Percentiles rank a stretch among this genome's conserved stretches.
These are phyloP conservation scores for Dorcoceras hygrometricum DNA, from an alignment of 257 asterid genomes.

Conservation along the genomic window DNA sequence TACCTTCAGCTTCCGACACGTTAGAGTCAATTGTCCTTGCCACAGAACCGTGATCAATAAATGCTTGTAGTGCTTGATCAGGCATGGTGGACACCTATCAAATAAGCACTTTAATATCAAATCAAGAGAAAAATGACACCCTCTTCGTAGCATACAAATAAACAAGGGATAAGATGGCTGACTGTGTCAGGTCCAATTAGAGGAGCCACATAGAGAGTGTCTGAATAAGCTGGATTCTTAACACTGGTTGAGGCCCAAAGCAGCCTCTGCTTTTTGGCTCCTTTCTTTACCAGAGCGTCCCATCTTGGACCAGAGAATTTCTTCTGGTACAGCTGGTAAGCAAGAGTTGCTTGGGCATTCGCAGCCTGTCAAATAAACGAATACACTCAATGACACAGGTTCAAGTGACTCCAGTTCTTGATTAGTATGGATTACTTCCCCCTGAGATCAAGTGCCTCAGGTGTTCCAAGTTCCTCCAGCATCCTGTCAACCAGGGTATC, in stretches of 20 bases:
- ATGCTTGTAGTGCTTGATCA: conserved; percentile 97
- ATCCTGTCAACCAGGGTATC: conserved; percentile 93
- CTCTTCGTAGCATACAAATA: conserved; percentile 19
- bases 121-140: not conserved
- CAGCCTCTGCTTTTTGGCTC: conserved; percentile 98
- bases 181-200: conserved; percentile 99
- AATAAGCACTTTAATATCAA: not conserved
- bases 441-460: conserved; percentile 92
- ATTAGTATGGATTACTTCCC: conserved; percentile 60
- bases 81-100: conserved; percentile 97
- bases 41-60: conserved; percentile 82
- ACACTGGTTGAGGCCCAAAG: conserved; percentile 99
- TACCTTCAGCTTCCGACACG: conserved; percentile 83
- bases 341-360: conserved; percentile 95
- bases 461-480: conserved; percentile 94
- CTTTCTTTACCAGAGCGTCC: conserved; percentile 97
- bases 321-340: conserved; percentile 88
- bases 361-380: conserved; percentile 67
- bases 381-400: not conserved
- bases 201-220: conserved; percentile 97
- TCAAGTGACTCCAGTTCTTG: not conserved
- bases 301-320: conserved; percentile 99
- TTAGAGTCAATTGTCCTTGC: conserved; percentile 94
- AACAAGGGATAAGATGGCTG: conserved; percentile 40
- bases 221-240: conserved; percentile 97